Conservation (phyloP, 202 grass and related monocot genomes). For the Eragrostis tef region DNA sequence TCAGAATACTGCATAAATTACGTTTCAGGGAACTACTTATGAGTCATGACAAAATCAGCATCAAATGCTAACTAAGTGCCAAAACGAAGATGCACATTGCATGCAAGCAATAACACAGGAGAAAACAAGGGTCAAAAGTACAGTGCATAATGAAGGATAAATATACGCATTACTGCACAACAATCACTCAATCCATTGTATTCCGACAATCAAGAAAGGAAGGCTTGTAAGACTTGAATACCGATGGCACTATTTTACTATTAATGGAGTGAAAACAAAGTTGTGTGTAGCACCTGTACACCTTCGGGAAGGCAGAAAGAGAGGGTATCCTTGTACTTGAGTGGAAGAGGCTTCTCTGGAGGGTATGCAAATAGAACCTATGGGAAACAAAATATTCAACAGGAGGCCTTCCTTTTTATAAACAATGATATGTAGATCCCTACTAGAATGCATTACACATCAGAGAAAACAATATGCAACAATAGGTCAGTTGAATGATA, state of each 20-base stretch:
- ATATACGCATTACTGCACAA: too few species aligned
- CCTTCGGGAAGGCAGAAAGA: constrained; percentile 98
- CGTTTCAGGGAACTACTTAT: background rate
- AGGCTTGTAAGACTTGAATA: constrained; percentile 1
- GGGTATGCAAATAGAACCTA: constrained; percentile 98
- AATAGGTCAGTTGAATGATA: constrained; percentile 34
- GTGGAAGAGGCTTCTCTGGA: constrained; percentile 80
- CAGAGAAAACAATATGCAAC: constrained; percentile 17
- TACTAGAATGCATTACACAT: background rate
- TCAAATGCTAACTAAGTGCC: background rate
- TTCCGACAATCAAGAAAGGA: constrained; percentile 43
- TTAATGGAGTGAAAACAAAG: constrained; percentile 27
- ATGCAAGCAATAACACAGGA: background rate
- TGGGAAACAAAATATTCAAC: constrained; percentile 40
- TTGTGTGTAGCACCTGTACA: constrained; percentile 66
- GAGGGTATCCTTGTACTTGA: constrained; percentile 95
- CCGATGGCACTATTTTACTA: constrained; percentile 22
- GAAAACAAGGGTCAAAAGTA: background rate
- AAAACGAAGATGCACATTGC: background rate
- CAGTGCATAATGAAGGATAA: constrained; percentile 6
- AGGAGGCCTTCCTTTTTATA: background rate
- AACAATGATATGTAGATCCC: background rate
- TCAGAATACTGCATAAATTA: background rate
- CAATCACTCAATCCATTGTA: background rate
- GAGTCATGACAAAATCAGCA: background rate